Base-by-base conservation (phyloP, 306 rosid species). In the Vigna trinervia region DNA sequence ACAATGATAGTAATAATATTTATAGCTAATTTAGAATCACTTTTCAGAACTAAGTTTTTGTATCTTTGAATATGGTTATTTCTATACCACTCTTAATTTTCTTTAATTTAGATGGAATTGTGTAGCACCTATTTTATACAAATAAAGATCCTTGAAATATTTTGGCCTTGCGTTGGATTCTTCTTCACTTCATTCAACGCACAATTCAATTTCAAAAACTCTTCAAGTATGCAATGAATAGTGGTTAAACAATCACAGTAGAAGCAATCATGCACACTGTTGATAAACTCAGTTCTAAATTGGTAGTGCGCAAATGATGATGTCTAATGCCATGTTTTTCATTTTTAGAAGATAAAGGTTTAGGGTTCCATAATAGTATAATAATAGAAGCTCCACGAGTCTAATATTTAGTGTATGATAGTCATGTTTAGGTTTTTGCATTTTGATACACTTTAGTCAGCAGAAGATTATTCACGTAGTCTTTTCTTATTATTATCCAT, bases 111-210 rank as follows among this genome's bases (percentile, higher is more conserved):
- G 23, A 17, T 17, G 19, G 19, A 17, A 17, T 17, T 17, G 19
- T 17, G 19, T 17, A 4, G 3, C 34, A 30, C 30, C 30, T 30
- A 3, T 30, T 30, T 32, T 32, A 41, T 60, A 13, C 26, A 52
- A 47, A 15, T 9, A 14, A 52, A 34, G 45, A 36, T 60, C 5
- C 11, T 30, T 9, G 64, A 38, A 67, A 22, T 39, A 52, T 13
- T 5, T 57, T 30, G 15, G 34, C 54, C 9, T 28, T 26, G 41
- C 74, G 68, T 80, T 73, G 79, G 75, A 73, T 73, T 80, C 62
- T 73, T 80, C 62, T 73, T 73, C 66, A 30, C 74, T 73, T 73
- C 57, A 65, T 54, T 65, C 79, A 54, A 73, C 34, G 63, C 39
- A 39, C 22, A 23, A 71, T 9, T 45, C 51, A 39, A 39, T 39